Percentiles rank a stretch among this genome's conserved stretches.
Evolutionary conservation across 148 eudicot species (phyloP).

Genomic region (Spergularia bocconei): DNA sequence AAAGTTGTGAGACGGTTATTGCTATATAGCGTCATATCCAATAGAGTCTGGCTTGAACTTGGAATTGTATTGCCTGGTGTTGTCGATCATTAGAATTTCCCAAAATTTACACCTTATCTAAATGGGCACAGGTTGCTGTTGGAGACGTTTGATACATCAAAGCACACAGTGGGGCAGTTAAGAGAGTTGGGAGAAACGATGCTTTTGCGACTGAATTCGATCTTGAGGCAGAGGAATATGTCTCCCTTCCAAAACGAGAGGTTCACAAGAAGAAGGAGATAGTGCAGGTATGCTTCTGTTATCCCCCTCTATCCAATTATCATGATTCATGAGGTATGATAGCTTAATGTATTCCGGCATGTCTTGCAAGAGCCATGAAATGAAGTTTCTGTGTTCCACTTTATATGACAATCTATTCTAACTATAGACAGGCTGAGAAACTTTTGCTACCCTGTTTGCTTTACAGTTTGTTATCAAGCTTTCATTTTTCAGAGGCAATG

Average conservation of each 20-base stretch:
- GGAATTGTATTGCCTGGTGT: neutral
- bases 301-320: neutral
- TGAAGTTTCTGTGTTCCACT: neutral
- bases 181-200: slow-evolving; percentile 98
- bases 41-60: neutral
- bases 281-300: slow-evolving; percentile 67
- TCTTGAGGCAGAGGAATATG: slow-evolving; percentile 99
- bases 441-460: neutral
- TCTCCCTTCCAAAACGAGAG: slow-evolving; percentile 98
- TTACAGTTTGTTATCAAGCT: neutral
- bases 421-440: neutral
- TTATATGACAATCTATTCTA: slow-evolving; percentile 1
- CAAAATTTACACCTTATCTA: neutral
- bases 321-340: no score
- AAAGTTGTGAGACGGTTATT: neutral
- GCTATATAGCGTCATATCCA: neutral
- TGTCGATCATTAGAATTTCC: neutral
- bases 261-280: slow-evolving; percentile 99
- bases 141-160: slow-evolving; percentile 97
- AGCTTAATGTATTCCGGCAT: neutral
- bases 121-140: slow-evolving; percentile 74
- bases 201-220: slow-evolving; percentile 99
- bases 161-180: slow-evolving; percentile 97
- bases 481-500: neutral
- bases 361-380: neutral